A percentile compares a stretch with the other conserved stretches of the same genome.
phyloP scores from a whole-genome alignment of 192 early-diverging fungal genomes.

The Phlyctochytrium planicorne region DNA sequence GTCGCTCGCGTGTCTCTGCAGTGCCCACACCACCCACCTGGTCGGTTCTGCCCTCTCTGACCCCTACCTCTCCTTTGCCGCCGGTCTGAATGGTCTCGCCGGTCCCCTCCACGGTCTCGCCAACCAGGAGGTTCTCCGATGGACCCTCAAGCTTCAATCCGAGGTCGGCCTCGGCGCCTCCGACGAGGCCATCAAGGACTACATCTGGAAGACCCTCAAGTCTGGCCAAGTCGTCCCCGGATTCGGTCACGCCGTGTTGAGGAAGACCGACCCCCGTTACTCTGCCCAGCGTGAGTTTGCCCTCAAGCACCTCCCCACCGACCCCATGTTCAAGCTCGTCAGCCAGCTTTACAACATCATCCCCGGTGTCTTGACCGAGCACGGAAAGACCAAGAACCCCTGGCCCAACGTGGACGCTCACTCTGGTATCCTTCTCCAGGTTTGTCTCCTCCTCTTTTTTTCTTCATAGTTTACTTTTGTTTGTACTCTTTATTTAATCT shows the following conservation, averaged over 20 bases:
- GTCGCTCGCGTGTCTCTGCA: no score
- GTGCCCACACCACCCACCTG: slow-evolving; percentile 94
- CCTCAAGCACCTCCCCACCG: slow-evolving; percentile 94
- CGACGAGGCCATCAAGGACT: slow-evolving; percentile 94
- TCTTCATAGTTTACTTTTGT: neutral
- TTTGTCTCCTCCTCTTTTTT: slow-evolving; percentile 5
- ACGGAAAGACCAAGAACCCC: slow-evolving; percentile 99
- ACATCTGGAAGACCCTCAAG: slow-evolving; percentile 95
- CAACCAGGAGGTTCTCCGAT: slow-evolving; percentile 99
- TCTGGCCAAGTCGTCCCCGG: slow-evolving; percentile 96
- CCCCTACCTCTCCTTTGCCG: slow-evolving; percentile 96
- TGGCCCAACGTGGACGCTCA: slow-evolving; percentile 99
- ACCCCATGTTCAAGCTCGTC: slow-evolving; percentile 96
- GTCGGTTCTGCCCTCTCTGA: slow-evolving; percentile 97
- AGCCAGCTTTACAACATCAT: slow-evolving; percentile 96
- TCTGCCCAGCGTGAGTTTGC: slow-evolving; percentile 98
- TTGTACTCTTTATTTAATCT: neutral
- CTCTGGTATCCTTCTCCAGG: slow-evolving; percentile 89
- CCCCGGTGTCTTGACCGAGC: slow-evolving; percentile 92
- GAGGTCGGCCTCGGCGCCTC: slow-evolving; percentile 80
- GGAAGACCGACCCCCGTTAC: slow-evolving; percentile 98
- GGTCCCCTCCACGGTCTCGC: slow-evolving; percentile 99
- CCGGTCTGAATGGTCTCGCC: slow-evolving; percentile 94
- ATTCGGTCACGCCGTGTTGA: slow-evolving; percentile 97
- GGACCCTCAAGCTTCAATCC: slow-evolving; percentile 91